A percentile compares a stretch with the other conserved stretches of the same genome.
These are phyloP conservation scores for Globomyces pollinis-pini DNA, from an alignment of 192 early-diverging fungal genomes.

Conservation along the genomic window DNA sequence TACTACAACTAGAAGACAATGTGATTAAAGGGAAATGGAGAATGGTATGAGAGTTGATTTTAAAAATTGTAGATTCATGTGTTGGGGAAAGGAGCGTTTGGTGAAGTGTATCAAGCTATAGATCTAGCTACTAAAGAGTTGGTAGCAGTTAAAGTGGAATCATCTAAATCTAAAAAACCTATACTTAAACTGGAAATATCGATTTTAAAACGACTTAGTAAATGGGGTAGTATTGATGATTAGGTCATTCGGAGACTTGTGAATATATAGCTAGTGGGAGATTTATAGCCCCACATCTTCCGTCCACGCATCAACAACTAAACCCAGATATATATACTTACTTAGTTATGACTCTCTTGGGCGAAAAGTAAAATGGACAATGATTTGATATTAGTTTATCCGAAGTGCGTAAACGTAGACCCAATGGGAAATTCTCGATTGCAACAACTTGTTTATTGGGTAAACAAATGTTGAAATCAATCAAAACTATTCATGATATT, in stretches of 20 bases:
- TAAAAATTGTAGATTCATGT: slow-evolving; percentile 17
- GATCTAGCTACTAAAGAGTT: slow-evolving; percentile 22
- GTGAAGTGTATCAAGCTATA: slow-evolving; percentile 41
- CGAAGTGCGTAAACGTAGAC: slow-evolving; percentile 32
- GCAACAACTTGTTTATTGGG: slow-evolving; percentile 34
- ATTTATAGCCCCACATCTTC: slow-evolving; percentile 25
- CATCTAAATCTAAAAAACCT: slow-evolving; percentile 33
- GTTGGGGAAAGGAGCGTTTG: slow-evolving; percentile 48
- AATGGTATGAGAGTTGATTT: not conserved
- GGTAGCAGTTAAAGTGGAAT: slow-evolving; percentile 52
- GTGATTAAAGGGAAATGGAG: not conserved
- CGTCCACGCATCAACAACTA: too few species aligned
- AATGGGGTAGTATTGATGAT: too few species aligned
- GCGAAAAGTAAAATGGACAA: slow-evolving; percentile 44
- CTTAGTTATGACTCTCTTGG: slow-evolving; percentile 51
- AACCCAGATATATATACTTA: slow-evolving; percentile 32
- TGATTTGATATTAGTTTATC: slow-evolving; percentile 29
- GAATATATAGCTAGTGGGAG: slow-evolving; percentile 31
- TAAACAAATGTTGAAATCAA: slow-evolving; percentile 43
- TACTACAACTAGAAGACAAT: slow-evolving; percentile 5
- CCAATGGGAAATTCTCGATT: slow-evolving; percentile 26
- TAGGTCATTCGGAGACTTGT: slow-evolving; percentile 14
- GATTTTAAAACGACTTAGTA: slow-evolving; percentile 13
- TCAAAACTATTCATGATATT: slow-evolving; percentile 35
- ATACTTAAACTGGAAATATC: slow-evolving; percentile 46